phyloP scores from a whole-genome alignment of 768 basidiomycete species.

The Termitomyces sp. region DNA sequence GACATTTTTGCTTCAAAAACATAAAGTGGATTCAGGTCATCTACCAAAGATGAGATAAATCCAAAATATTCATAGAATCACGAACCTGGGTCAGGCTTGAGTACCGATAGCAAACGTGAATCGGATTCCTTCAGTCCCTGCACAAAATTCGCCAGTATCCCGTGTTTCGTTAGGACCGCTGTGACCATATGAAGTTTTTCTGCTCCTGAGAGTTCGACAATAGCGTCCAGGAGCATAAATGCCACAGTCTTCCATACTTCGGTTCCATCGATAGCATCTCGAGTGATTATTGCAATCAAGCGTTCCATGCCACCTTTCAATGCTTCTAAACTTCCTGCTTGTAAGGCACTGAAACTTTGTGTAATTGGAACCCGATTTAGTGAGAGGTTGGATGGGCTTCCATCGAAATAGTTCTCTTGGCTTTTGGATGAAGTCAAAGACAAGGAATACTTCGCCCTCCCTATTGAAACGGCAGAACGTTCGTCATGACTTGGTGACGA shows the following conservation, averaged over 20 bases:
- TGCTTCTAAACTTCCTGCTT: constrained; percentile 56
- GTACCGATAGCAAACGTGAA: constrained; percentile 59
- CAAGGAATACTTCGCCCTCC: constrained; percentile 9
- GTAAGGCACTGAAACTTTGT: constrained; percentile 31
- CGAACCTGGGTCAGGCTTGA: constrained; percentile 89
- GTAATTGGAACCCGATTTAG: constrained; percentile 15
- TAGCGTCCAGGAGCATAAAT: constrained; percentile 82
- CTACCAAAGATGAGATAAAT: constrained; percentile 30
- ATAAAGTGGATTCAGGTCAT: constrained; percentile 85
- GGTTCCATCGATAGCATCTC: constrained; percentile 92
- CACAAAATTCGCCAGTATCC: constrained; percentile 78
- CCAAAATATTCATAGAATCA: background rate
- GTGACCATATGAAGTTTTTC: constrained; percentile 67
- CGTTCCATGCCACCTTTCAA: constrained; percentile 69
- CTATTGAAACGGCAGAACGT: background rate
- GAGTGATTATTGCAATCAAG: constrained; percentile 63
- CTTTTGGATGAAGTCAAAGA: constrained; percentile 34
- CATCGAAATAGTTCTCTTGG: constrained; percentile 34
- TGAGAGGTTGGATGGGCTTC: constrained; percentile 30
- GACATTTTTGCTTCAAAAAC: constrained; percentile 96
- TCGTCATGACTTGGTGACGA: constrained; percentile 23
- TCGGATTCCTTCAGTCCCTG: constrained; percentile 82
- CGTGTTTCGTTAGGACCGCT: constrained; percentile 57
- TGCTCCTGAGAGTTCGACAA: constrained; percentile 62
- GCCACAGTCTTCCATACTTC: constrained; percentile 98